phyloP scores from a whole-genome alignment of 805 yeast species.

The Candida sakaeoensis region DNA sequence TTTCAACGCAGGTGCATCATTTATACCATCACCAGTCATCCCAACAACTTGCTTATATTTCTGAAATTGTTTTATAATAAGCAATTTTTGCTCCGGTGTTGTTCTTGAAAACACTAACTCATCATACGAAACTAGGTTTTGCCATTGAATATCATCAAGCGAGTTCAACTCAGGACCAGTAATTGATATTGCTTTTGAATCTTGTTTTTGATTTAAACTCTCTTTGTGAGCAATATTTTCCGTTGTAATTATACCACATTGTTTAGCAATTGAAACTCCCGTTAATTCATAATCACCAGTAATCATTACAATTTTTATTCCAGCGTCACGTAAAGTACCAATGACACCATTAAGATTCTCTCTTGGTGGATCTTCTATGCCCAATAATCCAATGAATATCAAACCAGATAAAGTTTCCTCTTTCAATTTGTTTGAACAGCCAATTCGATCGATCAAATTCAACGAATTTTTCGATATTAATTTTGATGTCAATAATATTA shows the following conservation, averaged over 20 bases:
- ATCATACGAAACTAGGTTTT: constrained; percentile 28
- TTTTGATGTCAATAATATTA: constrained; percentile 24
- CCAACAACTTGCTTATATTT: constrained; percentile 25
- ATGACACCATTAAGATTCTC: constrained; percentile 31
- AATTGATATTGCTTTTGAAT: constrained; percentile 20
- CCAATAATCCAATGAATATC: constrained; percentile 34
- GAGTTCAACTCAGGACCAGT: constrained; percentile 29
- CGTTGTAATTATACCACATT: constrained; percentile 33
- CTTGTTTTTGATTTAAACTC: background rate
- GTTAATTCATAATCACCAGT: constrained; percentile 56
- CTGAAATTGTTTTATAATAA: constrained; percentile 46
- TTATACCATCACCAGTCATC: constrained; percentile 37
- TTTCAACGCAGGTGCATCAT: constrained; percentile 33
- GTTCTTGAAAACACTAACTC: constrained; percentile 41
- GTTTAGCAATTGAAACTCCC: constrained; percentile 47
- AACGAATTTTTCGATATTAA: constrained; percentile 13
- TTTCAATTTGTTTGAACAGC: constrained; percentile 13
- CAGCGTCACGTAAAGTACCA: constrained; percentile 31
- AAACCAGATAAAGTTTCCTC: constrained; percentile 12
- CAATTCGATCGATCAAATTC: constrained; percentile 12
- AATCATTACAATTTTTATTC: constrained; percentile 40
- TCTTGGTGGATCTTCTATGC: constrained; percentile 41
- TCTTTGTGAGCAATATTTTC: constrained; percentile 18
- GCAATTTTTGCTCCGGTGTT: constrained; percentile 50
- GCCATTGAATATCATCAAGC: constrained; percentile 42